Conservation (phyloP, 23 red algal genomes). For the Porphyridium purpureum region DNA sequence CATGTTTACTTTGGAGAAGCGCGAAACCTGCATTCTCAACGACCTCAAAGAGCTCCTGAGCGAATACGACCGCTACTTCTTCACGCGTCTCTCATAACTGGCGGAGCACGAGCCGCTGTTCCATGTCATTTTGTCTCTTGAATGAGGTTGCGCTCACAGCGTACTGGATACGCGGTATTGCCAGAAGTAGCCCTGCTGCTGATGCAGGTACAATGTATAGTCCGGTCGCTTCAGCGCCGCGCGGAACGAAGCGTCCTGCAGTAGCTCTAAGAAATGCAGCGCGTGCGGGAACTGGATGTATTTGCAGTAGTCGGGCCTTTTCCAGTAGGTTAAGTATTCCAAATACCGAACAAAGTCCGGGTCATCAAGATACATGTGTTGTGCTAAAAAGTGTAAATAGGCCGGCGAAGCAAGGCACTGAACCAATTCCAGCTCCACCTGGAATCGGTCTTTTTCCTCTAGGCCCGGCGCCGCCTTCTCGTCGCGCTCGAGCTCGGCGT, state of each 20-base stretch:
- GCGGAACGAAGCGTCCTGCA: constrained; percentile 46
- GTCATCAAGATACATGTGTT: constrained; percentile 57
- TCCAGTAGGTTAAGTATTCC: constrained; percentile 62
- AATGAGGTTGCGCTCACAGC: no score
- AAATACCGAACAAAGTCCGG: constrained; percentile 55
- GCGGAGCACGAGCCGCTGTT: no score
- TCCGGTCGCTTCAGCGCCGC: constrained; percentile 42
- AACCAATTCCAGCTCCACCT: constrained; percentile 71
- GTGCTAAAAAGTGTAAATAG: constrained; percentile 75
- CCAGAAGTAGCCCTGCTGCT: constrained; percentile 58
- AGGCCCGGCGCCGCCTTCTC: neutral
- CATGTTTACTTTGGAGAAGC: no score
- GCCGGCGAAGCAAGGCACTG: constrained; percentile 61
- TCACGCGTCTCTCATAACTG: no score
- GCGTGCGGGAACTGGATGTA: constrained; percentile 57
- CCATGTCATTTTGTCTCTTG: no score
- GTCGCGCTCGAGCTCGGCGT: no score
- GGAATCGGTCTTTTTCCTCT: constrained; percentile 41
- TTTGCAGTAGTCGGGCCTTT: constrained; percentile 24
- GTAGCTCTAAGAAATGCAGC: constrained; percentile 43
- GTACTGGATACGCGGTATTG: no score
- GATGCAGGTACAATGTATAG: constrained; percentile 25
- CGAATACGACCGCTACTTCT: no score
- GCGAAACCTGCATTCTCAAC: no score
- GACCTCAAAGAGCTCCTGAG: no score